Evolutionary conservation across 371 early-diverging fungal genomes (phyloP).

Genomic region (Mycotypha africana): DNA sequence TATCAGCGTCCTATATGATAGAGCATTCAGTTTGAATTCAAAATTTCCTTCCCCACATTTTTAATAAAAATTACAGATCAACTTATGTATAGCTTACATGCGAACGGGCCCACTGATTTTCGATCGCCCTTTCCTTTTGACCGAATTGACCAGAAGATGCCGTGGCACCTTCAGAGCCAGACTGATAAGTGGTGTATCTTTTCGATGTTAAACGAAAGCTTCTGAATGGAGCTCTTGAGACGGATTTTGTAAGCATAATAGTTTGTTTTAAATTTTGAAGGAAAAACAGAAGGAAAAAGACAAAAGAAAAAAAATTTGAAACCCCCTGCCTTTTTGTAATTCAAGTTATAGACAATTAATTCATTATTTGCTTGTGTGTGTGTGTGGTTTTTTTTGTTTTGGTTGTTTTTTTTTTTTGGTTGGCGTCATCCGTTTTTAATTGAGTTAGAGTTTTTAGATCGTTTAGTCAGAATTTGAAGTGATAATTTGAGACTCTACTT

Average conservation of each 20-base stretch:
- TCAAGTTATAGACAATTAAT: too few species aligned
- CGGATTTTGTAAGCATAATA: background rate
- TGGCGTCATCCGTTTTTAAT: constrained; percentile 5
- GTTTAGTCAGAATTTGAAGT: too few species aligned
- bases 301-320: background rate
- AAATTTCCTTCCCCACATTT: background rate
- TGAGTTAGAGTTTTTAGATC: too few species aligned
- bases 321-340: background rate
- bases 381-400: too few species aligned
- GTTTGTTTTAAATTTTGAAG: too few species aligned
- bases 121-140: constrained; percentile 43
- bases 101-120: constrained; percentile 42
- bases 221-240: too few species aligned
- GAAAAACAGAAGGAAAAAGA: too few species aligned
- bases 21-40: background rate
- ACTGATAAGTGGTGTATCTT: constrained; percentile 10
- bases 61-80: background rate
- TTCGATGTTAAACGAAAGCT: constrained; percentile 11
- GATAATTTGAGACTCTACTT: too few species aligned
- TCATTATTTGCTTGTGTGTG: too few species aligned
- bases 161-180: constrained; percentile 33
- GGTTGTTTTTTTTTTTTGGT: too few species aligned
- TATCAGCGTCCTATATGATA: constrained; percentile 33
- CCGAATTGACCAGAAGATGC: constrained; percentile 31
- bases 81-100: constrained; percentile 24